Base-by-base conservation (phyloP, 2,329 filamentous ascomycete genomes). In the Rutstroemia sp. region DNA sequence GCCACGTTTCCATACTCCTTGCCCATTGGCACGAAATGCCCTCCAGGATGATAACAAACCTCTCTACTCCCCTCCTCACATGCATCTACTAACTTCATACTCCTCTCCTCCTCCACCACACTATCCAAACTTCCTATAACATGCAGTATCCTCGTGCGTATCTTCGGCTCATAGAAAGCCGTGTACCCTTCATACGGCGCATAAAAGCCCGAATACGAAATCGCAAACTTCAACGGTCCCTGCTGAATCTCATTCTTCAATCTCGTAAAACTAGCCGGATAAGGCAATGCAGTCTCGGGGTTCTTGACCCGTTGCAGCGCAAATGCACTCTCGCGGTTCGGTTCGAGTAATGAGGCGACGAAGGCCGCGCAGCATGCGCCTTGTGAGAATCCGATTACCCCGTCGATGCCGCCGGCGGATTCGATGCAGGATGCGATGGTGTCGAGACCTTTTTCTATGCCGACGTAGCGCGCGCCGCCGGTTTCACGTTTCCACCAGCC, bases 21-120 rank as follows among this genome's bases (percentile, higher is more conserved):
- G 63, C 86, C 83, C 58, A 90, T 84, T 0, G 92, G 92, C 66
- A 96, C 81, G 67, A 95, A 91, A 71, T 97, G 92, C 0, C 92
- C 92, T 7, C 92, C 92, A 1, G 92, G 92, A 71, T 71, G 69
- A 44, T 95, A 90, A 65, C 87, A 80, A 64, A 82, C 68, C 61
- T 82, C 76, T 34, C 56, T 59, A 14, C 34, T 61, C 30, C 34
- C 57, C 67, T 76, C 47, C 0, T 76, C 77, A 25, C 51, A 34
- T 27, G 72, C 76, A 23, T 90, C 83, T 2, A 88, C 78, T 57
- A 96, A 72, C 21, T 76, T 79, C 65, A 80, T 75, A 69, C 83
- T 89, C 66, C 89, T 76, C 53, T 72, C 72, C 75, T 96, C 92
- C 34, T 91, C 88, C 0, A 97, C 92, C 0, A 96, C 89, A 2